Evolutionary conservation across 805 yeast genomes (phyloP), one percentile per base, ranked within the genome.

Genomic region (Teunomyces tritomae): DNA sequence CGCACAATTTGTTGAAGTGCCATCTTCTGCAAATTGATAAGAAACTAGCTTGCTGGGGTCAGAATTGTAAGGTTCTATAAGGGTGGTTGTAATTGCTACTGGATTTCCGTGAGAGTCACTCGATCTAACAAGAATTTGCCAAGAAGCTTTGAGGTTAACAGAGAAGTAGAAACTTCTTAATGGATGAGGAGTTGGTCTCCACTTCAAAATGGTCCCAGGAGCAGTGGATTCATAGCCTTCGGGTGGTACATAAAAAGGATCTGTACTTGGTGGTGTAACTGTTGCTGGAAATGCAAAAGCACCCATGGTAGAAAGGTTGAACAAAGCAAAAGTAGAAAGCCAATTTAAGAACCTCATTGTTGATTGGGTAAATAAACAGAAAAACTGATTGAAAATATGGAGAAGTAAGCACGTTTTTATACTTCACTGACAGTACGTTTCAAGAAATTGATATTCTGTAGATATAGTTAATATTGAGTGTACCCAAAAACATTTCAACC

Each of bases 231-330:
- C 65, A 44, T 30, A 61, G 0, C 63, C 63, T 10, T 32, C 43
- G 1, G 65, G 66, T 3, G 64, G 57, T 2, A 14, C 28, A 46
- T 66, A 65, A 46, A 64, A 66, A 1, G 50, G 46, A 45, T 65
- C 71, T 16, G 56, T 6, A 26, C 28, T 27, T 14, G 32, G 43
- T 30, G 34, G 34, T n/a, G 34, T 30, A 30, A 30, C 34, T n/a
- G 14, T n/a, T 30, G 34, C 8, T 7, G 34, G 33, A 8, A 9
- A 30, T n/a, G 34, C 34, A 30, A 30, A n/a, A n/a, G 14, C 8
- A 7, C 16, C 16, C 14, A n/a, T 7, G n/a, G 9, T n/a, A 14
- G 8, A 30, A 30, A 30, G 14, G n/a, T 30, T 13, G 16, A 30
- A 30, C n/a, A n/a, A n/a, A 30, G 17, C 14, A 8, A 30, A 4